phyloP scores from a whole-genome alignment of 1,284 basidiomycete species.

The Crocinoboletus sp. region DNA sequence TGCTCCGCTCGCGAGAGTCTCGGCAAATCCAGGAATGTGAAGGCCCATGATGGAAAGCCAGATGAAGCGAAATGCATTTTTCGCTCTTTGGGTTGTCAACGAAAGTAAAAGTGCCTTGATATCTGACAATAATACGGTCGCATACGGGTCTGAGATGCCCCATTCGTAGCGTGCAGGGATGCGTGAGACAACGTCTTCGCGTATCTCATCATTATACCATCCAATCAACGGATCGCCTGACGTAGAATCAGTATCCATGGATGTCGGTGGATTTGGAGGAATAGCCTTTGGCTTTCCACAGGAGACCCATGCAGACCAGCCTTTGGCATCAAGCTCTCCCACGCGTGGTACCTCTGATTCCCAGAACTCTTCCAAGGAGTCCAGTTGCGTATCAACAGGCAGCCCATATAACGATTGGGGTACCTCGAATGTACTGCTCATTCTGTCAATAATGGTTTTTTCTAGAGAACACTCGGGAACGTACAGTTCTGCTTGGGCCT shows the following conservation, averaged over 20 bases:
- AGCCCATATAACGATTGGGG: slow-evolving; percentile 40
- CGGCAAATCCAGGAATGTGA: slow-evolving; percentile 60
- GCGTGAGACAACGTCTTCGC: slow-evolving; percentile 39
- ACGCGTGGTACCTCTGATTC: slow-evolving; percentile 64
- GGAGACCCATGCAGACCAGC: slow-evolving; percentile 59
- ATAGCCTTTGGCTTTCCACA: slow-evolving; percentile 35
- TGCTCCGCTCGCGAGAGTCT: slow-evolving; percentile 37
- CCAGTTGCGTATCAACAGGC: slow-evolving; percentile 45
- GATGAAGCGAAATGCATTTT: slow-evolving; percentile 63
- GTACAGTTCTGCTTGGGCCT: slow-evolving; percentile 74
- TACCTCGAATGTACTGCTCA: slow-evolving; percentile 48
- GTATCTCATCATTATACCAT: slow-evolving; percentile 65
- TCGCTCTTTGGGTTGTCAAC: slow-evolving; percentile 48
- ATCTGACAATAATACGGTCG: slow-evolving; percentile 77
- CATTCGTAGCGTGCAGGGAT: slow-evolving; percentile 59
- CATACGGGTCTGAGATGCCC: slow-evolving; percentile 70
- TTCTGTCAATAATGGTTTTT: slow-evolving; percentile 6
- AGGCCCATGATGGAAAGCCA: slow-evolving; percentile 80
- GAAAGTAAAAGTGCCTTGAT: slow-evolving; percentile 66
- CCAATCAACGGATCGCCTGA: slow-evolving; percentile 58
- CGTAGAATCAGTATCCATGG: slow-evolving; percentile 19
- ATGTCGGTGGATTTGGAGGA: slow-evolving; percentile 9
- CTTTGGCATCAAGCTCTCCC: slow-evolving; percentile 56
- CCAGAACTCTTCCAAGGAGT: slow-evolving; percentile 70
- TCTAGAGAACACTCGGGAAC: slow-evolving; percentile 20